phyloP scores from a whole-genome alignment of 208 protist species.

The Wallacemonas sp. region DNA sequence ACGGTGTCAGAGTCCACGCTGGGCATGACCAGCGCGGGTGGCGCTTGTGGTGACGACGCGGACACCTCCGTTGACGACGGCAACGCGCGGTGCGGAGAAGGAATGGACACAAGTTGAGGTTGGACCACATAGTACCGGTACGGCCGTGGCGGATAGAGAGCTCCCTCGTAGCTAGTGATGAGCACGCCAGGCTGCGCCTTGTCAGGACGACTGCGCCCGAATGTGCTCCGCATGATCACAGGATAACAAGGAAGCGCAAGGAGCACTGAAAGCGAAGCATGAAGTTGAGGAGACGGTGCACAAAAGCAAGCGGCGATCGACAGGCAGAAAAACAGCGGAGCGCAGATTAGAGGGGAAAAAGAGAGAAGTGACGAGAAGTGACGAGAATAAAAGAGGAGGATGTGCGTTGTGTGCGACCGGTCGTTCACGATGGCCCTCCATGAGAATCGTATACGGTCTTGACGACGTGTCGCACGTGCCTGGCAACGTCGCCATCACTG shows the following conservation, averaged over 20 bases:
- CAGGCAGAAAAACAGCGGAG: constrained; percentile 4
- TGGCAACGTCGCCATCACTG: too few species aligned
- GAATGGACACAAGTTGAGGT: constrained; percentile 3
- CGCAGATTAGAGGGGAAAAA: neutral
- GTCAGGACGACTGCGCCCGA: constrained; percentile 24
- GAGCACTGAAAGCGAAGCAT: too few species aligned
- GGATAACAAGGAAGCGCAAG: neutral
- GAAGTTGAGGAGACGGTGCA: too few species aligned
- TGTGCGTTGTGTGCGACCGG: too few species aligned
- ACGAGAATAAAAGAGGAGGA: too few species aligned
- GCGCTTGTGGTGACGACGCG: neutral
- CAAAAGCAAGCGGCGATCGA: neutral
- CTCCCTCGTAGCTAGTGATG: constrained; percentile 57
- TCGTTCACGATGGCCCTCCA: too few species aligned
- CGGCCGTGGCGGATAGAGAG: constrained; percentile 64
- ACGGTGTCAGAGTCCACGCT: constrained; percentile 69
- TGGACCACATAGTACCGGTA: constrained; percentile 66
- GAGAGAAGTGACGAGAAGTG: neutral
- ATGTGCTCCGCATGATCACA: constrained; percentile 21
- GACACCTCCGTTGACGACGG: neutral
- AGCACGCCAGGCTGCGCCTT: constrained; percentile 27
- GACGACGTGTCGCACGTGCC: too few species aligned
- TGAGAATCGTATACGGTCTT: too few species aligned
- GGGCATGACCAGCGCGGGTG: constrained; percentile 42
- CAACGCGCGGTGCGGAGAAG: neutral